phyloP scores from a whole-genome alignment of 352 stramenopile species.

The Phytophthora quininea region DNA sequence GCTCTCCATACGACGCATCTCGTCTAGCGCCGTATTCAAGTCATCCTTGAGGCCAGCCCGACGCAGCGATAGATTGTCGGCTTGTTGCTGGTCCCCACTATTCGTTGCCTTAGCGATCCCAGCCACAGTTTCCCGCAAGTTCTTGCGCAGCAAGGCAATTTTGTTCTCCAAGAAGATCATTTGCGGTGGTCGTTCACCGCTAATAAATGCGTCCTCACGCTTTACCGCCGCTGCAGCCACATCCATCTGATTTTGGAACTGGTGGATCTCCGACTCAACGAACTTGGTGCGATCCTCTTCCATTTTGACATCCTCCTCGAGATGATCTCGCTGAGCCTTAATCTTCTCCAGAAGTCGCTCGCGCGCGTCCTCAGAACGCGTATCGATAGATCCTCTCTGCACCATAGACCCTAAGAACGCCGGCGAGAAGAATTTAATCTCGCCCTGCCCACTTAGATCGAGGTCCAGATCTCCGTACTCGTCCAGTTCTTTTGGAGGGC shows the following conservation, averaged over 20 bases:
- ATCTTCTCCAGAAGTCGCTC: constrained; percentile 69
- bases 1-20: constrained; percentile 74
- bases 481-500: constrained; percentile 69
- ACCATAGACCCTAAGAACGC: constrained; percentile 69
- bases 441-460: constrained; percentile 34
- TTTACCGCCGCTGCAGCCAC: constrained; percentile 64
- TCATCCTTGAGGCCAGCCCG: constrained; percentile 73
- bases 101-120: constrained; percentile 61
- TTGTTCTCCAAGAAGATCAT: constrained; percentile 83
- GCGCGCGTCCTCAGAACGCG: constrained; percentile 57
- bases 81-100: constrained; percentile 57
- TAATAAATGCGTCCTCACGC: constrained; percentile 82
- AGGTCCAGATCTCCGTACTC: constrained; percentile 68
- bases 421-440: constrained; percentile 75
- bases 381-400: constrained; percentile 68
- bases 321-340: constrained; percentile 49
- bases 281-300: constrained; percentile 60
- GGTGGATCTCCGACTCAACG: constrained; percentile 66
- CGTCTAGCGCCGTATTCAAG: constrained; percentile 65
- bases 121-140: constrained; percentile 70
- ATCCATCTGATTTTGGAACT: constrained; percentile 74
- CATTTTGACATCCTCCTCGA: constrained; percentile 67
- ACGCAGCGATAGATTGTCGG: constrained; percentile 69
- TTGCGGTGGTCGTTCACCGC: constrained; percentile 75
- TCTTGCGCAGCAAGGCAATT: constrained; percentile 68